These are phyloP conservation scores for Durusdinium trenchii DNA, from an alignment of 73 alveolate genomes.

Conservation along the genomic window DNA sequence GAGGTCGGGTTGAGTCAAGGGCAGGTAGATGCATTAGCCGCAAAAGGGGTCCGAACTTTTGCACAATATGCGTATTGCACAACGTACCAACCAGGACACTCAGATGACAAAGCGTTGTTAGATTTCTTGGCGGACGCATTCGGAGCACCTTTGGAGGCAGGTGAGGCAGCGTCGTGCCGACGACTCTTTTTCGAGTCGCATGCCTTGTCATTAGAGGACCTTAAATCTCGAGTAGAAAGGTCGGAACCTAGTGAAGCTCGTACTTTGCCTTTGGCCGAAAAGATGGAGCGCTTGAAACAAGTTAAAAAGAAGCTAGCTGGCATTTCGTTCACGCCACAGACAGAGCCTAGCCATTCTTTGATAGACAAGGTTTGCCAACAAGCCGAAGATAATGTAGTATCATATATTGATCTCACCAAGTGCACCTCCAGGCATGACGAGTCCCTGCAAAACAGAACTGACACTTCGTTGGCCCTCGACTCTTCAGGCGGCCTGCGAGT, in stretches of 20 bases:
- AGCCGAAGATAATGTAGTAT: background rate
- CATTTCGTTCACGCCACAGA: background rate
- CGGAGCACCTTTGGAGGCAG: background rate
- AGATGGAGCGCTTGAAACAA: background rate
- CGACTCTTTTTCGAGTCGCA: constrained; percentile 30
- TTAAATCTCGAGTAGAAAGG: background rate
- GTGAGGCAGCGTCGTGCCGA: background rate
- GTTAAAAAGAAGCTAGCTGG: background rate
- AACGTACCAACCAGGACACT: constrained; percentile 17
- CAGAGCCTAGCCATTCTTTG: constrained; percentile 16
- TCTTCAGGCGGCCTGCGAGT: background rate
- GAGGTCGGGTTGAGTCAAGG: background rate
- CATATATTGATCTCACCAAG: background rate
- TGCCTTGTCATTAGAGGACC: background rate
- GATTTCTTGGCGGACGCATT: too few species aligned
- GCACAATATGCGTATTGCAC: background rate
- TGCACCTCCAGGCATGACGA: constrained; percentile 40
- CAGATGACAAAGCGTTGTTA: background rate
- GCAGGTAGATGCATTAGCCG: background rate
- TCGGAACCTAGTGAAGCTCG: constrained; percentile 32
- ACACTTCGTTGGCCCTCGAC: background rate
- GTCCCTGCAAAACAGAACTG: background rate
- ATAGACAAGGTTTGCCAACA: background rate
- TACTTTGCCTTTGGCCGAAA: background rate
- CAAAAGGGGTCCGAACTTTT: background rate